phyloP scores from a whole-genome alignment of 257 asterid genomes.

The Ballota nigra region DNA sequence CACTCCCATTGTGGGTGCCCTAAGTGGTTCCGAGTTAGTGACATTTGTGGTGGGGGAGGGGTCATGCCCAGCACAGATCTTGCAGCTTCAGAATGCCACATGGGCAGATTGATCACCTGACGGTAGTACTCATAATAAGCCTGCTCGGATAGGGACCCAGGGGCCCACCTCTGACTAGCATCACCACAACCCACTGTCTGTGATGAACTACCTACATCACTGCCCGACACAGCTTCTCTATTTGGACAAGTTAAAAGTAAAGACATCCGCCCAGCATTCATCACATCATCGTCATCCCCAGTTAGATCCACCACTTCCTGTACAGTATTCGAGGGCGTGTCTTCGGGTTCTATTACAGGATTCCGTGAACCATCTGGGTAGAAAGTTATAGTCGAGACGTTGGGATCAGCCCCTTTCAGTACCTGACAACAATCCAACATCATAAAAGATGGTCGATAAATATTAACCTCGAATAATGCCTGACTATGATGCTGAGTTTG shows the following conservation, averaged over 20 bases:
- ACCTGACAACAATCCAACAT: constrained; percentile 45
- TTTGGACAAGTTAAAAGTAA: constrained; percentile 14
- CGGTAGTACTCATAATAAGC: background rate
- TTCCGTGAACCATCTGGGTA: constrained; percentile 76
- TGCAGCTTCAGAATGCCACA: background rate
- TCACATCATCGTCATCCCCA: constrained; percentile 38
- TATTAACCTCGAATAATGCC: background rate
- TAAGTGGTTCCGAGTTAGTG: background rate
- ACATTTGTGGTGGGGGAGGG: background rate
- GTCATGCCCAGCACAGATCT: background rate
- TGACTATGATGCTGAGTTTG: no score
- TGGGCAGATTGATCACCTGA: background rate
- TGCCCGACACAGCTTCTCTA: constrained; percentile 25
- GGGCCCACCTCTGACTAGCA: background rate
- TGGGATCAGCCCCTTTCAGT: constrained; percentile 64
- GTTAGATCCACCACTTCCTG: constrained; percentile 58
- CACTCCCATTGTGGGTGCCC: no score
- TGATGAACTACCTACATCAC: background rate
- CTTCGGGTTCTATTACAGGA: constrained; percentile 40
- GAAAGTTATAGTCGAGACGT: constrained; percentile 44
- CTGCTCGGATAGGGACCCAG: background rate
- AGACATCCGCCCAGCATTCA: constrained; percentile 27
- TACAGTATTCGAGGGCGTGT: constrained; percentile 25
- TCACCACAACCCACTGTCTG: background rate
- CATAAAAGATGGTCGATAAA: background rate